Conservation (phyloP, 2,329 filamentous ascomycete genomes). For the Cercospora sp. region DNA sequence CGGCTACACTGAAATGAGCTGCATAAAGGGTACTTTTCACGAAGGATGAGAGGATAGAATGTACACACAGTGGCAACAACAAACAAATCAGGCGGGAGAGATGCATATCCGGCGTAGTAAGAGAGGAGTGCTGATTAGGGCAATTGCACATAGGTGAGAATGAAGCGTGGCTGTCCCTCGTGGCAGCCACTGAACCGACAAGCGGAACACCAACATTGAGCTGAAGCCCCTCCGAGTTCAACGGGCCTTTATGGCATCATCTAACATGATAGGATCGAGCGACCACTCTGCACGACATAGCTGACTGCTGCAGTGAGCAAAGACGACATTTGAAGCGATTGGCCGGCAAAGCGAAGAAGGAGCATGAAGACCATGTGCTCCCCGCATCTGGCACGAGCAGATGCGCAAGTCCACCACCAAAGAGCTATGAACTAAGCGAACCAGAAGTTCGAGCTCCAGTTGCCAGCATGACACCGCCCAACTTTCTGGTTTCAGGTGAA, state of each 20-base stretch:
- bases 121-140: not conserved
- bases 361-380: not conserved
- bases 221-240: not conserved
- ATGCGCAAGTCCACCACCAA: not conserved
- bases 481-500: not conserved
- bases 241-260: not conserved
- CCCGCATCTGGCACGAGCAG: not conserved
- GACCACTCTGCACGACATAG: not conserved
- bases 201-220: not conserved
- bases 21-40: not conserved
- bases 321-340: not conserved
- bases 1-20: not conserved
- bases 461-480: not conserved
- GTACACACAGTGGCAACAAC: not conserved
- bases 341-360: not conserved
- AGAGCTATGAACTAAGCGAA: not conserved
- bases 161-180: not conserved
- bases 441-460: not conserved
- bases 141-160: conserved; percentile 5
- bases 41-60: conserved; percentile 1
- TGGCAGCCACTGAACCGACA: not conserved
- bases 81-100: not conserved
- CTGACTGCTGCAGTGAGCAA: not conserved
- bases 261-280: not conserved
- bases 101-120: conserved; percentile 12